These are phyloP conservation scores for Volvox carteri DNA, from an alignment of 163 green algal species.

Conservation along the genomic window DNA sequence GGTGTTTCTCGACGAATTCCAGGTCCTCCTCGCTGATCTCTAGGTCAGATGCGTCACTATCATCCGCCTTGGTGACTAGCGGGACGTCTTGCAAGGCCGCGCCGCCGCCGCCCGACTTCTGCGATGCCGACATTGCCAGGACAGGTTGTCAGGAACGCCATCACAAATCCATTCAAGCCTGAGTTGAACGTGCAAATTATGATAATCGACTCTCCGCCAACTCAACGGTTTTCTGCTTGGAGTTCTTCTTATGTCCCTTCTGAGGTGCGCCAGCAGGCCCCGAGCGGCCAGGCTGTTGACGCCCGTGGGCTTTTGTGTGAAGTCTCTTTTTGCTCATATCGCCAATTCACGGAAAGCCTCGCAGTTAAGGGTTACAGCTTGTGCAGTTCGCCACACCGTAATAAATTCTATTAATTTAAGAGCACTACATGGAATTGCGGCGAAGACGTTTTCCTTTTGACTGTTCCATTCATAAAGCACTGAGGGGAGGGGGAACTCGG, in stretches of 20 bases:
- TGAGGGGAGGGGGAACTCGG: no score
- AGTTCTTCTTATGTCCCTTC: background rate
- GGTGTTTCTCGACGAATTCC: conserved; percentile 69
- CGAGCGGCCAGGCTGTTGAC: background rate
- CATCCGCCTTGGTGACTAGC: background rate
- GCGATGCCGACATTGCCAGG: background rate
- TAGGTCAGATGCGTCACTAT: conserved; percentile 19
- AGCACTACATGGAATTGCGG: no score
- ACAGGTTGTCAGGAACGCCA: background rate
- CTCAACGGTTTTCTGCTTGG: conserved; percentile 20
- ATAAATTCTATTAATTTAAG: no score
- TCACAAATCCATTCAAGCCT: no score
- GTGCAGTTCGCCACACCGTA: no score
- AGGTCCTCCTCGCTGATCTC: conserved; percentile 72
- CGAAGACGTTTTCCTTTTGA: no score
- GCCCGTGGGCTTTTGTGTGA: background rate
- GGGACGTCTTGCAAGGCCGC: conserved; percentile 51
- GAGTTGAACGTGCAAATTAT: no score
- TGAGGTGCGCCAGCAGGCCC: background rate
- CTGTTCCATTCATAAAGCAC: no score
- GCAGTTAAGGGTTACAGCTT: no score
- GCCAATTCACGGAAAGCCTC: background rate
- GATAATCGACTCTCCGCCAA: no score
- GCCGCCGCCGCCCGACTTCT: conserved; percentile 32
- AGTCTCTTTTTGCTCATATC: conserved; percentile 12